Conservation (phyloP, 306 rosid genomes). For the Prunus armeniaca region DNA sequence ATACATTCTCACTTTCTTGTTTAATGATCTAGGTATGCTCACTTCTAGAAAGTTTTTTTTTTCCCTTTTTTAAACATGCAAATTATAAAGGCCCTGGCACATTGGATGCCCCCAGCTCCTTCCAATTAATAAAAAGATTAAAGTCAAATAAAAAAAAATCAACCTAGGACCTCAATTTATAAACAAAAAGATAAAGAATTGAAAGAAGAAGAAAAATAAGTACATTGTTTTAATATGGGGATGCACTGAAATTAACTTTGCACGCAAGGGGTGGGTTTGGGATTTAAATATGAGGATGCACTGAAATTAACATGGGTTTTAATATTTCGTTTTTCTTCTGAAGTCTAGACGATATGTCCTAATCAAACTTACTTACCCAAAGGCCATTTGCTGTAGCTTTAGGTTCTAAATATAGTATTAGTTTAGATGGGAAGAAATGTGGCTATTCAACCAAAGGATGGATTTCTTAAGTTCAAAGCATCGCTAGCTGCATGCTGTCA, state of each 20-base stretch:
- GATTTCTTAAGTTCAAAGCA: conserved; percentile 1
- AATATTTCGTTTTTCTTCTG: neutral
- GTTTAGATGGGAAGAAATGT: neutral
- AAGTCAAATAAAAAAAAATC: neutral
- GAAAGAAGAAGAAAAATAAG: neutral
- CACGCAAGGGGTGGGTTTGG: neutral
- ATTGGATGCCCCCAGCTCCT: neutral
- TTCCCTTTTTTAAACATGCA: neutral
- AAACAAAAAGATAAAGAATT: neutral
- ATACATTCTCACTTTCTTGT: neutral
- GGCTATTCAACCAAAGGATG: neutral
- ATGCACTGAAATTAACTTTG: neutral
- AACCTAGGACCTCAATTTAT: neutral
- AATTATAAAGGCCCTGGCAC: neutral
- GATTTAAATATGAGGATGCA: neutral
- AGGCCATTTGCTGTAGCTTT: neutral
- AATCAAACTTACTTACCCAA: neutral
- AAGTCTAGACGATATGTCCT: neutral
- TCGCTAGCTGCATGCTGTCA: too few relatives aligned
- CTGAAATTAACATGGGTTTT: neutral
- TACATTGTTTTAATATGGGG: neutral
- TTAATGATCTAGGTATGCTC: neutral
- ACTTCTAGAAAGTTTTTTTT: neutral
- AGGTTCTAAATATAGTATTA: neutral
- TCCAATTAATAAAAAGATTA: neutral